Evolutionary conservation across 2,329 filamentous ascomycete species (phyloP).

Genomic region (Calonectria crousiana): DNA sequence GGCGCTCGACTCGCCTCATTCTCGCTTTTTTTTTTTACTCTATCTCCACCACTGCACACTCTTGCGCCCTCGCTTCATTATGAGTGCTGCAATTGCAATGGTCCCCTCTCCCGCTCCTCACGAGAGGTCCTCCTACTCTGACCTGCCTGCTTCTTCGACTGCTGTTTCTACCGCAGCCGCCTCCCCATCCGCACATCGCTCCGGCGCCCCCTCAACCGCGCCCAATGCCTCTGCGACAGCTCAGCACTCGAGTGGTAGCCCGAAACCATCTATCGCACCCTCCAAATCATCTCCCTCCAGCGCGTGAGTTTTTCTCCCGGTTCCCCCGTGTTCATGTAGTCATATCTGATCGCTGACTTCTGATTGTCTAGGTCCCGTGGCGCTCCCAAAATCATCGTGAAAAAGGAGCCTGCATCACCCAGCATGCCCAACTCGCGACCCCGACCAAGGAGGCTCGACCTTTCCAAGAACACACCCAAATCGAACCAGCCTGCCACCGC

Average conservation of each 20-base stretch:
- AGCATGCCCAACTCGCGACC: constrained; percentile 80
- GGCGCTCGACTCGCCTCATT: constrained; percentile 30
- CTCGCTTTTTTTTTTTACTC: constrained; percentile 33
- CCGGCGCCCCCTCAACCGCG: constrained; percentile 50
- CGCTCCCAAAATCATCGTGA: constrained; percentile 88
- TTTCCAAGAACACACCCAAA: constrained; percentile 73
- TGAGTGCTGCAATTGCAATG: constrained; percentile 78
- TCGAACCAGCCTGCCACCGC: constrained; percentile 70
- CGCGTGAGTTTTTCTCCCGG: constrained; percentile 62
- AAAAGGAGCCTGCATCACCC: constrained; percentile 94
- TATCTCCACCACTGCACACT: constrained; percentile 31
- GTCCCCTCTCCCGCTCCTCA: constrained; percentile 76
- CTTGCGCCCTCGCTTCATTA: constrained; percentile 54
- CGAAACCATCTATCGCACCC: constrained; percentile 55
- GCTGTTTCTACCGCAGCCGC: constrained; percentile 48
- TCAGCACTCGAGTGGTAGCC: constrained; percentile 68
- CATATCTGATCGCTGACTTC: constrained; percentile 30
- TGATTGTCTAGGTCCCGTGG: constrained; percentile 57
- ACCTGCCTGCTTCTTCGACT: constrained; percentile 56
- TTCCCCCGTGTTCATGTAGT: neutral
- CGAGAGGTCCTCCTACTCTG: constrained; percentile 70
- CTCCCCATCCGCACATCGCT: constrained; percentile 61
- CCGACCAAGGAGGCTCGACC: constrained; percentile 81
- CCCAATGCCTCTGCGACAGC: constrained; percentile 53
- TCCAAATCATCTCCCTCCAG: constrained; percentile 69